Conservation (phyloP, 129 eudicot genomes). For the Centella asiatica region DNA sequence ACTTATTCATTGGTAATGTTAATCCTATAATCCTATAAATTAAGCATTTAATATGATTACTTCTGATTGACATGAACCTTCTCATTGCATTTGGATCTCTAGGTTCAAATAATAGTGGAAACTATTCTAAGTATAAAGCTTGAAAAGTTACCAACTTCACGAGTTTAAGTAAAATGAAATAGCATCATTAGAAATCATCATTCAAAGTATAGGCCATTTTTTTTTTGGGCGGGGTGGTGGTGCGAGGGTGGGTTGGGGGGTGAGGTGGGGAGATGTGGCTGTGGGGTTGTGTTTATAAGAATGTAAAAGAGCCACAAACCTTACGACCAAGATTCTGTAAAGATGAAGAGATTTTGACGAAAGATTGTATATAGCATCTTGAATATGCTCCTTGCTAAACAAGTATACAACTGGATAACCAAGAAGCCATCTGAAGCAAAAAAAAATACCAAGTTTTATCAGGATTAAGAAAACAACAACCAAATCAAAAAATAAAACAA, state of each 20-base stretch:
- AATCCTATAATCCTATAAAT: neutral
- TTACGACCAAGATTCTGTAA: slow-evolving; percentile 48
- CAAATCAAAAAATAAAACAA: neutral
- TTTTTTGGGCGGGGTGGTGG: too few species aligned
- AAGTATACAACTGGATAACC: slow-evolving; percentile 89
- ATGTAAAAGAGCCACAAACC: slow-evolving; percentile 35
- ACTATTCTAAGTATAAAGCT: too few species aligned
- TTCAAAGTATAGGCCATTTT: neutral
- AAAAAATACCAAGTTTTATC: neutral
- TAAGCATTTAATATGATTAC: too few species aligned
- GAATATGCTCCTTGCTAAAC: slow-evolving; percentile 67
- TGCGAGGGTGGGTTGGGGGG: too few species aligned
- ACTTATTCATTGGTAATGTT: neutral
- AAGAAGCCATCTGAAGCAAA: slow-evolving; percentile 81
- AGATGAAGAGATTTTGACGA: slow-evolving; percentile 71
- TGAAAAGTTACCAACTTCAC: too few species aligned
- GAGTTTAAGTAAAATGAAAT: neutral
- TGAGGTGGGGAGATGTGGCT: too few species aligned
- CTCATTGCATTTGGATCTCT: too few species aligned
- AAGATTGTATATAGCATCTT: slow-evolving; percentile 72
- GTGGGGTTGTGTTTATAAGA: too few species aligned
- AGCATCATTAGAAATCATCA: neutral
- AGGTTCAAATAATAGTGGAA: too few species aligned
- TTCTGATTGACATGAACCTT: too few species aligned
- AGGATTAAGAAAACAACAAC: neutral